Conservation (phyloP, 164 flowering plant genomes). For the Sextonia rubra region DNA sequence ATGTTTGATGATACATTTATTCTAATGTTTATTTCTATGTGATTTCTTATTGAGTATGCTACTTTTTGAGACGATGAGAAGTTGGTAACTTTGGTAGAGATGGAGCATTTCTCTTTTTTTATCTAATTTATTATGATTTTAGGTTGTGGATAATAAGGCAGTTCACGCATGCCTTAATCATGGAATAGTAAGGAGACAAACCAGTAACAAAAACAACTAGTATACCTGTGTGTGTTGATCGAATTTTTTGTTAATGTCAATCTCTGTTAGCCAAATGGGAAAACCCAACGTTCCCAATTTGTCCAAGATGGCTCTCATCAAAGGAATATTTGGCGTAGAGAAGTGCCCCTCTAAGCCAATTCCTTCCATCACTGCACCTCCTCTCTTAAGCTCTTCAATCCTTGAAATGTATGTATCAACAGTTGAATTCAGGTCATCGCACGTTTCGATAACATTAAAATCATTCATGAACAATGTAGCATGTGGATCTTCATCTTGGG, state of each 20-base stretch:
- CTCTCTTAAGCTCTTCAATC: conserved; percentile 42
- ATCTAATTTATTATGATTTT: no score
- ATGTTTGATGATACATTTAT: no score
- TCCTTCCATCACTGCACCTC: conserved; percentile 64
- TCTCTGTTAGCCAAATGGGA: conserved; percentile 94
- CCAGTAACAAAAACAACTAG: not conserved
- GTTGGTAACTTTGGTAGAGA: no score
- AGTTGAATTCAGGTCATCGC: conserved; percentile 72
- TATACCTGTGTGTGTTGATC: conserved; percentile 59
- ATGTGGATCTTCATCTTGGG: conserved; percentile 62
- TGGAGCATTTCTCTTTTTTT: no score
- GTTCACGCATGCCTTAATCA: not conserved
- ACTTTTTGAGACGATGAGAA: no score
- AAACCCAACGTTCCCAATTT: conserved; percentile 74
- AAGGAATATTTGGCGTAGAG: conserved; percentile 60
- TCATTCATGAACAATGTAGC: conserved; percentile 88
- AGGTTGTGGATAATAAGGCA: no score
- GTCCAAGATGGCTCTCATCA: conserved; percentile 74
- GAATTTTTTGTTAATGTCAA: conserved; percentile 62
- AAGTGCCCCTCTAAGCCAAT: conserved; percentile 89
- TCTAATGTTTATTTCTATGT: no score
- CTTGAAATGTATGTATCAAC: conserved; percentile 62
- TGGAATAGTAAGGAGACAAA: not conserved
- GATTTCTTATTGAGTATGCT: no score
- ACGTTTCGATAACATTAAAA: conserved; percentile 85